Base-by-base conservation (phyloP, 1,284 basidiomycete species). In the Fomitopsis palustris region DNA sequence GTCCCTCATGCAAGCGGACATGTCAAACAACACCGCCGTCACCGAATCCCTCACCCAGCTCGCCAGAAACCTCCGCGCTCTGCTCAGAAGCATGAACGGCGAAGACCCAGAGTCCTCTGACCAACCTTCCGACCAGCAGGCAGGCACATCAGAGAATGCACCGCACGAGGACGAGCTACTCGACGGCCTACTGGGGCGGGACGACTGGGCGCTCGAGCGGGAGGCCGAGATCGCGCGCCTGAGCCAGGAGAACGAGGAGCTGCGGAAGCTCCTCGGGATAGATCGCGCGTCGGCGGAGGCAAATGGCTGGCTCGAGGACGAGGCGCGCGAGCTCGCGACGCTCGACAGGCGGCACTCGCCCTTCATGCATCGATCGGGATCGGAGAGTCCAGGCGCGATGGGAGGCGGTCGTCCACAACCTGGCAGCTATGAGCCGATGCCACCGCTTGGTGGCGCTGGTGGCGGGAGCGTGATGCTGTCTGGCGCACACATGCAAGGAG, bases 191-290 rank as follows among this genome's bases (percentile, higher is more conserved):
- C 66, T 70, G 57, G 45, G 55, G n/a, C 73, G 81, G 47, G 77
- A 79, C 23, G 93, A 96, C 74, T 95, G 94, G 91, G 86, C 90
- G 0, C 64, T 88, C 59, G 91, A 94, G 71, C 82, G 95, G 60
- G 95, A 96, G 71, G 78, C 78, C 65, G 93, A 96, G 76, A 90
- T 96, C 59, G 69, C 81, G 37, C 81, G 93, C 39, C 76, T 98
- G 38, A 86, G 90, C 70, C 78, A 77, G 57, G 95, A 96, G 76
- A 98, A 98, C 69, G 81, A 84, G 45, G 79, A 85, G 58, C 77
- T 98, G 54, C 79, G 95, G 57, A 80, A 81, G 67, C 73, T 88
- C 72, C 76, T 96, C 38, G 86, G 83, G 10, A 92, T 96, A 64
- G 87, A 91, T 72, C 70, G 76, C 45, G 78, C 73, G 19, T 79